phyloP scores from a whole-genome alignment of 768 basidiomycete species.

The Leucosporidium yakuticum region DNA sequence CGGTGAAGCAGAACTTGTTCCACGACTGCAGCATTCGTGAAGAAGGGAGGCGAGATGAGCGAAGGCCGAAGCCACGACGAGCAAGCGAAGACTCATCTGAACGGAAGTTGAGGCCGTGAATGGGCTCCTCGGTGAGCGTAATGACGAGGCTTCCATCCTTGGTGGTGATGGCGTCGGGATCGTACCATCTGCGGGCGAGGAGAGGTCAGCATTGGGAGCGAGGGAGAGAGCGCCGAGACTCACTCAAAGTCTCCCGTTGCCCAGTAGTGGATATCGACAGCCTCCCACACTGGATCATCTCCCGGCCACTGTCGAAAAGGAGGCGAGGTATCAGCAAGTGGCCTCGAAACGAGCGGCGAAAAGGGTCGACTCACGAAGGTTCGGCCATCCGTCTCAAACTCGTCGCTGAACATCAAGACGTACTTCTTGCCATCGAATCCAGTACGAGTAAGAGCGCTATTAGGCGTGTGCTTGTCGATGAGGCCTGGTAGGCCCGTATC shows the following conservation, averaged over 20 bases:
- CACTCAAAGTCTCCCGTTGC: conserved; percentile 60
- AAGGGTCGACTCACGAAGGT: conserved; percentile 47
- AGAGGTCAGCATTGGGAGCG: too few relatives aligned
- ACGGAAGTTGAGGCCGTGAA: conserved; percentile 74
- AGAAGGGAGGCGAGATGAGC: too few relatives aligned
- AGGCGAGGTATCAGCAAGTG: background rate
- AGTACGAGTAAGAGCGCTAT: conserved; percentile 52
- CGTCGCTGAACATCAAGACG: conserved; percentile 76
- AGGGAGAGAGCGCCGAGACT: background rate
- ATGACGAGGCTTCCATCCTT: conserved; percentile 65
- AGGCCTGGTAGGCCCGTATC: conserved; percentile 48
- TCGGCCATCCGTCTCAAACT: conserved; percentile 59
- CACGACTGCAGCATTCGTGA: conserved; percentile 64
- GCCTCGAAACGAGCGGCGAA: background rate
- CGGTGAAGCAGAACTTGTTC: conserved; percentile 88
- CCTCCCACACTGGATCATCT: conserved; percentile 41
- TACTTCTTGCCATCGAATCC: conserved; percentile 75
- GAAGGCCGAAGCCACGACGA: too few relatives aligned
- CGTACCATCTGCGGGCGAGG: conserved; percentile 58
- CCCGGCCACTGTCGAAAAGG: conserved; percentile 50
- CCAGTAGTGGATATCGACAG: conserved; percentile 46
- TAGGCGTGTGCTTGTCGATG: conserved; percentile 72
- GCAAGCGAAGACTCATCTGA: conserved; percentile 43
- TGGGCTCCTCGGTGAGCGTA: conserved; percentile 59
- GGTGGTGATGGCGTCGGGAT: conserved; percentile 71